Conservation (phyloP, 2,329 filamentous ascomycete species). For the Davidsoniella virescens region DNA sequence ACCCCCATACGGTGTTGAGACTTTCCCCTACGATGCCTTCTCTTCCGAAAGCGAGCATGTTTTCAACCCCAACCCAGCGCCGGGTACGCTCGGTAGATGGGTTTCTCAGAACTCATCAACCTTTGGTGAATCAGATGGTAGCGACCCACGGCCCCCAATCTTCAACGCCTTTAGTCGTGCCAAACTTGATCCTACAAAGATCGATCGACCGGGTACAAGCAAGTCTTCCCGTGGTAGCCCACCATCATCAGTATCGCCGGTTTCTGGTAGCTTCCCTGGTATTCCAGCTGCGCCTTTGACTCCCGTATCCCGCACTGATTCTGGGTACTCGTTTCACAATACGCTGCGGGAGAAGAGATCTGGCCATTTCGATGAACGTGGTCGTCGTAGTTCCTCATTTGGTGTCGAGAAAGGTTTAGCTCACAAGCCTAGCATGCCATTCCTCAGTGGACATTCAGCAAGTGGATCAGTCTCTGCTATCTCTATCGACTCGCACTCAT, state of each 20-base stretch:
- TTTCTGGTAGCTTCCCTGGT: constrained; percentile 61
- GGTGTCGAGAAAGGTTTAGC: constrained; percentile 57
- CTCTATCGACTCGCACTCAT: constrained; percentile 50
- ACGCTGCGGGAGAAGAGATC: constrained; percentile 89
- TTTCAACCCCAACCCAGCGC: constrained; percentile 54
- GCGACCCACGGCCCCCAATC: constrained; percentile 43
- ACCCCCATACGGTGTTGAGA: constrained; percentile 82
- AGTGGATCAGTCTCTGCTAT: constrained; percentile 44
- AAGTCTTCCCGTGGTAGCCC: constrained; percentile 46
- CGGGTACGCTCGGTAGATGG: constrained; percentile 66
- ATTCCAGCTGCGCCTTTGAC: constrained; percentile 44
- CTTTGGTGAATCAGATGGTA: constrained; percentile 51
- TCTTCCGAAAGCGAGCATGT: constrained; percentile 70
- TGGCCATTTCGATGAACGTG: constrained; percentile 69
- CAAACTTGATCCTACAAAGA: constrained; percentile 46
- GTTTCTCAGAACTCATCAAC: constrained; percentile 78
- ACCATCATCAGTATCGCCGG: constrained; percentile 53
- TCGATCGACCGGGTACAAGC: constrained; percentile 65
- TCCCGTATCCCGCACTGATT: constrained; percentile 77
- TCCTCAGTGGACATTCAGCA: constrained; percentile 47
- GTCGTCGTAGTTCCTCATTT: constrained; percentile 88
- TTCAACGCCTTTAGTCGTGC: constrained; percentile 86
- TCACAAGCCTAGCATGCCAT: constrained; percentile 56
- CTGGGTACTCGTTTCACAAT: constrained; percentile 70
- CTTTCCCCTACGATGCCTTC: constrained; percentile 80